Evolutionary conservation across 225 moss, liverwort and hornwort genomes (phyloP), one percentile per base, ranked within the genome.

Genomic region (Lunularia cruciata): DNA sequence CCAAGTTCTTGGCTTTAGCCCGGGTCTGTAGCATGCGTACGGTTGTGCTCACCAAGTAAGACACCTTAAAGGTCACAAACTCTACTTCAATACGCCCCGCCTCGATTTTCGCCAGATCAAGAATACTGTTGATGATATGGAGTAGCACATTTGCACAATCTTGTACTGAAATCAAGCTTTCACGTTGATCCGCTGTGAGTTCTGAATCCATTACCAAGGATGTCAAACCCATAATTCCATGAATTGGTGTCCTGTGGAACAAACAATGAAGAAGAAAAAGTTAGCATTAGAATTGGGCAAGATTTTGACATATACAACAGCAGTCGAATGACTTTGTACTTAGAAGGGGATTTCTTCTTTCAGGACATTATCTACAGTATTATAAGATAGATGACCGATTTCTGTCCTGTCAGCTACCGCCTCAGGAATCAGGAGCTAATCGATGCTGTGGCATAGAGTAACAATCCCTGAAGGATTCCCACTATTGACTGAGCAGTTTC

Each of bases 71-170:
- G 8, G 82, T 68, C 28, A 85, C 80, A 59, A 54, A 69, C 77
- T 87, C 87, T 51, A 87, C 80, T 63, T 87, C 87, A 22, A 85
- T 72, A 48, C 85, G 74, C 27, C 87, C 87, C 8, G 87, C 83
- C 53, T 87, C 87, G 31, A 87, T 87, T 56, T 87, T 85, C 40
- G 87, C 79, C 25, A 87, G 78, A 70, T 85, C 87, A n/a, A 87
- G 60, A 30, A 87, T 85, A 60, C 84, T 87, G 65, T 87, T 87
- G 52, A 87, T 87, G 16, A 87, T 84, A 61, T 87, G 82, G 16
- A 87, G 82, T 27, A 87, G 82, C 18, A 87, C 46, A 62, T 83
- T 78, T 13, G 82, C 87, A 70, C 87, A 87, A 34, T 87, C 87
- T 65, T 84, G 82, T 34, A 83, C 77, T 8, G 82, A 87, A 38